Evolutionary conservation across 352 stramenopile species (phyloP).

Genomic region (Globisporangium okanoganense): DNA sequence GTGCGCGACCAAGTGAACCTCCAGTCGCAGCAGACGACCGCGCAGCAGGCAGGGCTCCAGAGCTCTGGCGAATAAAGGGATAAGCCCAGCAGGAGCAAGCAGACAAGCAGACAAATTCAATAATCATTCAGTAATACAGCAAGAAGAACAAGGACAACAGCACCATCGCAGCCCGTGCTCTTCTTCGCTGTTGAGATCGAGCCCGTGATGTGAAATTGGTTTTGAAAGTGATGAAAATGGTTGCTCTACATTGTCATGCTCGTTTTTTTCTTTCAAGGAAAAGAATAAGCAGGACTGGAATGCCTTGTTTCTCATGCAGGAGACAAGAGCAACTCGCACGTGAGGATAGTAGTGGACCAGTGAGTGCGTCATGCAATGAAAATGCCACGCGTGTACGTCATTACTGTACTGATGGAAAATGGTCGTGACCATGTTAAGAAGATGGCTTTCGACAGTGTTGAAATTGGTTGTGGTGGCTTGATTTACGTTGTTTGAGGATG

Average conservation of each 20-base stretch:
- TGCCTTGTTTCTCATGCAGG: too few relatives aligned
- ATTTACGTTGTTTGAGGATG: neutral
- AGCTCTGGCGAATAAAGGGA: conserved; percentile 62
- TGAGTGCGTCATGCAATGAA: too few relatives aligned
- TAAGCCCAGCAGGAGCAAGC: neutral
- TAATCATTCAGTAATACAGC: conserved; percentile 7
- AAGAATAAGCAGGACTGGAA: too few relatives aligned
- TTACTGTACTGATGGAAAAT: too few relatives aligned
- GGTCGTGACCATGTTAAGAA: too few relatives aligned
- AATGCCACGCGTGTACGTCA: too few relatives aligned
- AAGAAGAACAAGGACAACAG: neutral
- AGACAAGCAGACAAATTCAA: too few relatives aligned
- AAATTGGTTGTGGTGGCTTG: neutral
- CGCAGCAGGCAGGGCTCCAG: conserved; percentile 59
- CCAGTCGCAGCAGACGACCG: conserved; percentile 46
- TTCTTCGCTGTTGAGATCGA: neutral
- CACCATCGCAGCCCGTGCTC: neutral
- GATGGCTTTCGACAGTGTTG: conserved; percentile 2
- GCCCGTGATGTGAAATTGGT: neutral
- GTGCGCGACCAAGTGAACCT: conserved; percentile 71
- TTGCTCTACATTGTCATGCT: too few relatives aligned
- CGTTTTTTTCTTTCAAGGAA: too few relatives aligned
- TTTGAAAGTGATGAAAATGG: neutral
- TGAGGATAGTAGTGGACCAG: too few relatives aligned
- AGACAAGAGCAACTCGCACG: too few relatives aligned